These are phyloP conservation scores for Xenoacremonium recifei DNA, from an alignment of 2,329 filamentous ascomycete species.

Conservation along the genomic window DNA sequence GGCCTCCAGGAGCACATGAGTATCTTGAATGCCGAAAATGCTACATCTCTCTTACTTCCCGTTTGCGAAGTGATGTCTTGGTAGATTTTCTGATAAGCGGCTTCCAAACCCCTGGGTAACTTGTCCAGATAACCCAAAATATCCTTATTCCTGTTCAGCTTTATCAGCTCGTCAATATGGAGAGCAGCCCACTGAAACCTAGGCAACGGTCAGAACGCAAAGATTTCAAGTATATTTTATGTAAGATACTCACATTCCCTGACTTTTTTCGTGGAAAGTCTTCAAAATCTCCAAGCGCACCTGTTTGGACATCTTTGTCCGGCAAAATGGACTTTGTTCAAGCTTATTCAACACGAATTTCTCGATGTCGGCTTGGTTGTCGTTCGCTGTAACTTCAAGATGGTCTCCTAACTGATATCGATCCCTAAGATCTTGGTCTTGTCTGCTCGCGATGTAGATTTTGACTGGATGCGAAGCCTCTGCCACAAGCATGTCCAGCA, in stretches of 20 bases:
- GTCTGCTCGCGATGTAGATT: conserved; percentile 14
- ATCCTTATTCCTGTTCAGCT: conserved; percentile 4
- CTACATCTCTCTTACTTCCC: conserved; percentile 2
- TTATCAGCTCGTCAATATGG: conserved; percentile 11
- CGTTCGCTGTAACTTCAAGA: conserved; percentile 8
- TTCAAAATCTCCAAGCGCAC: conserved; percentile 2
- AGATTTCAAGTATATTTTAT: no score
- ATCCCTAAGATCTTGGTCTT: conserved; percentile 8
- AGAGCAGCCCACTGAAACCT: conserved; percentile 21
- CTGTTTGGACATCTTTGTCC: conserved; percentile 2
- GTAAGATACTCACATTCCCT: conserved; percentile 9
- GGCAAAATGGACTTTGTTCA: conserved; percentile 4
- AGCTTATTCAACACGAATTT: conserved; percentile 5
- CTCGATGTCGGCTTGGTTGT: conserved; percentile 16
- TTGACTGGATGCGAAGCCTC: conserved; percentile 11
- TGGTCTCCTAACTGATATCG: conserved; percentile 2
- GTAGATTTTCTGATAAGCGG: conserved; percentile 13
- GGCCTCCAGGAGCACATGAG: conserved; percentile 2
- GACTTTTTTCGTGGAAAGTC: conserved; percentile 9
- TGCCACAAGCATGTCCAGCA: conserved; percentile 3
- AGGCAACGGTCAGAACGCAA: neutral
- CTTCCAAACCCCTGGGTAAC: conserved; percentile 7
- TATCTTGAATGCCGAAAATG: conserved; percentile 2
- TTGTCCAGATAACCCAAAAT: conserved; percentile 7
- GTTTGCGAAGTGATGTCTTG: neutral